A percentile compares a stretch with the other conserved stretches of the same genome.
phyloP scores from a whole-genome alignment of 257 asterid genomes.

The Phtheirospermum japonicum region DNA sequence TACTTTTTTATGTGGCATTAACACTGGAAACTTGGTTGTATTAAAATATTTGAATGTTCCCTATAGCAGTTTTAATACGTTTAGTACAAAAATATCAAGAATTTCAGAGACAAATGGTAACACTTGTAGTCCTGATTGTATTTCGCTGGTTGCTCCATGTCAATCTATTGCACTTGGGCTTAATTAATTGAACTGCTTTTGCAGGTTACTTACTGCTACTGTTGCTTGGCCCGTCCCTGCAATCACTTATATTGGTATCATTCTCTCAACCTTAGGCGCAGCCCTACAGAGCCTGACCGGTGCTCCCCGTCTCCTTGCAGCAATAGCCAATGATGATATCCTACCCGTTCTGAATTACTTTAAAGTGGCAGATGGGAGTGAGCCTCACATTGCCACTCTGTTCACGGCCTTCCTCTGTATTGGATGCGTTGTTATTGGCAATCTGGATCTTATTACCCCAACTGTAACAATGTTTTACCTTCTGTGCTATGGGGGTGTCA shows the following conservation, averaged over 20 bases:
- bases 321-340: conserved; percentile 97
- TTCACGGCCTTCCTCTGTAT: conserved; percentile 95
- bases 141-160: conserved; percentile 3
- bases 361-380: conserved; percentile 83
- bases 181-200: conserved; percentile 35
- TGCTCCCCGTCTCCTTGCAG: conserved; percentile 98
- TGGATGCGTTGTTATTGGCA: conserved; percentile 89
- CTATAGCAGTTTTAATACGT: too few species aligned
- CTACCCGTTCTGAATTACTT: conserved; percentile 93
- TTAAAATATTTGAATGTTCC: neutral
- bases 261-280: conserved; percentile 97
- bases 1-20: conserved; percentile 4
- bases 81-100: too few species aligned
- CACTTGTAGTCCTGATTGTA: neutral
- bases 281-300: conserved; percentile 98
- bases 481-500: conserved; percentile 94
- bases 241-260: conserved; percentile 79
- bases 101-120: conserved; percentile 4
- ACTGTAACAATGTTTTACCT: conserved; percentile 97
- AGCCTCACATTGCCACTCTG: conserved; percentile 88
- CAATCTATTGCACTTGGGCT: conserved; percentile 23
- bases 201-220: conserved; percentile 97
- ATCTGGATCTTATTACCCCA: conserved; percentile 93
- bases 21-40: conserved; percentile 5
- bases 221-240: conserved; percentile 99